Evolutionary conservation across 2,329 filamentous ascomycete species (phyloP), one percentile per base, ranked within the genome.

Genomic region (Nothophaeocryptopus gaeumannii): DNA sequence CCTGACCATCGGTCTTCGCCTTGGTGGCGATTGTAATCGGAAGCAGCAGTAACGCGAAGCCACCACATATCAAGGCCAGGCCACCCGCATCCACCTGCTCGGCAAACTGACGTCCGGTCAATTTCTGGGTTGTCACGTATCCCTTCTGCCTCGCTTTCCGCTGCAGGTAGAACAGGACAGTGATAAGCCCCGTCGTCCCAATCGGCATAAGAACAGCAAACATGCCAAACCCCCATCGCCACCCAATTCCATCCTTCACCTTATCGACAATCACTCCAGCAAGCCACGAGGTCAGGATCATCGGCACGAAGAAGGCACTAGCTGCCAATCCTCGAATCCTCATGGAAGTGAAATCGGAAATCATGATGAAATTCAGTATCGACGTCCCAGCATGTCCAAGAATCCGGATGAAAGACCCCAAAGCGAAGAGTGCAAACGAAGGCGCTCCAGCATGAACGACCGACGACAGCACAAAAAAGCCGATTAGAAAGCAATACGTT

Each of bases 11-110:
- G 8, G 41, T 61, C 2, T 71, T 60, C 5, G 67, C 68, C 15
- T 71, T 71, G 0, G 72, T 67, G 0, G 74, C 74, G 2, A 79
- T 57, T 0, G 74, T 74, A 33, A 78, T 64, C 0, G 76, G 76
- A 1, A 79, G 62, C n/a, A 79, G 64, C 1, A 78, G 51, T 51
- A 77, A 61, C 0, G 74, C 70, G 50, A 78, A 75, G 0, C 77
- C 77, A 30, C 70, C 72, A 14, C 70, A 72, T 31, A 80, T 71
- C 1, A 80, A 64, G 12, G 76, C 40, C 2, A 74, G 64, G 2
- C 78, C 78, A 12, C 69, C 68, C 9, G 54, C 40, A 39, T 58
- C 56, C n/a, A 54, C 52, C 12, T 47, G 51, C 11, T 67, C 70
- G 54, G 63, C 71, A 53, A 73, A 73, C 11, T 69, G 59, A 40